Base-by-base conservation (phyloP, 2,329 filamentous ascomycete genomes). In the Fusarium pininemorale region DNA sequence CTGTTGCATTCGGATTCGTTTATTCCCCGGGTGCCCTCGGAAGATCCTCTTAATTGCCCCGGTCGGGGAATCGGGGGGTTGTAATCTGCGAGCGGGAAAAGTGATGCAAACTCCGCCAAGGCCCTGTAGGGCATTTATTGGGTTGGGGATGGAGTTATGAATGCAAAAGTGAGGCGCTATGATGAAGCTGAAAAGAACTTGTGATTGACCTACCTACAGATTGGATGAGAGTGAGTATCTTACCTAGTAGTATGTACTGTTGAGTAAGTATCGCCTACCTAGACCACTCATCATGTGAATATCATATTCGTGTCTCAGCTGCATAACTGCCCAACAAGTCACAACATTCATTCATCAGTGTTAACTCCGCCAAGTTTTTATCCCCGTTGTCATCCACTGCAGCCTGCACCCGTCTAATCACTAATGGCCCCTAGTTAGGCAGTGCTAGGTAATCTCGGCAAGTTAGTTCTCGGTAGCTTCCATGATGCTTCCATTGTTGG, bases 401-500 rank as follows among this genome's bases (percentile, higher is more conserved):
- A 30, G 30, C 13, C 30, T 32, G 48, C 24, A n/a, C 20, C 24
- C 35, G 15, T 35, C 48, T 55, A 44, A 26, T 26, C 24, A 26
- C 24, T 26, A 26, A 51, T 28, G 35, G 22, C 38, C 63, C 64
- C 32, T 35, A 35, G 14, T 6, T 15, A 35, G 13, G 32, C 35
- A 35, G 53, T 47, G 15, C 44, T 61, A 35, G 32, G 32, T 35
- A 70, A 70, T 70, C 66, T 70, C 67, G 66, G 66, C 66, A 69
- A 32, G 48, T 51, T 59, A 42, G 32, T 70, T 70, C 66, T 59
- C 41, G 55, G n/a, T 38, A 45, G 51, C 59, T 70, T 70, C 67
- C 59, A 70, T 70, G 59, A 70, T 50, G 44, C 35, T 70, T 70
- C 67, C 44, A 70, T 68, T 54, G 41, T 59, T 70, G 67, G 69